Evolutionary conservation across 441 rosid species (phyloP), one percentile per base, ranked within the genome.

Genomic region (Jatropha multifida): DNA sequence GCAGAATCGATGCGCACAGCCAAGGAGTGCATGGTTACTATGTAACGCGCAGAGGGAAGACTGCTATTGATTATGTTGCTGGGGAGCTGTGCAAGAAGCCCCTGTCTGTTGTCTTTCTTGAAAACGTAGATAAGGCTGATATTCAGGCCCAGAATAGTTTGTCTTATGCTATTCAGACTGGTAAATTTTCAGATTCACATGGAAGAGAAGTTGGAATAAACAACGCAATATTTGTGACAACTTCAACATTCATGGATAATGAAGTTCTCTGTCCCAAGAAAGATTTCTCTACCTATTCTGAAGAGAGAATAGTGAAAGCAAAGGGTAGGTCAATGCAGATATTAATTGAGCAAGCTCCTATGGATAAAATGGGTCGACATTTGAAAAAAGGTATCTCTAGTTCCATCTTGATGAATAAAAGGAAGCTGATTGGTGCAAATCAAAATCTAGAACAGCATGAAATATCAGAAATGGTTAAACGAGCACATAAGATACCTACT

Each of bases 81-180:
- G 92, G 73, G 56, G 92, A 91, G 83, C 61, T 94, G 83, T 77
- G 79, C 77, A 90, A 82, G 83, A 94, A 83, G 71, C 97, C 97
- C 3, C 38, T 56, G 26, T 89, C 92, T n/a, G 85, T 94, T 32
- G 88, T 92, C 23, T 91, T 91, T 77, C 92, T 94, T 71, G 97
- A 94, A 76, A 89, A 92, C 83, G 80, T 91, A 51, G 93, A 91
- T 68, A 84, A 85, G 78, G 94, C 97, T 3, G 97, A 94, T 56
- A 80, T 81, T 74, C 88, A 75, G 77, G 83, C 86, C 26, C 89
- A 80, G 68, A 74, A 63, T 54, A 80, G 80, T 79, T 85, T 94
- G 82, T 86, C 77, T 18, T 84, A 71, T 80, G 98, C 98, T 71
- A 74, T 84, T 3, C 79, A 58, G 75, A 89, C 87, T 0, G 97